A percentile compares a stretch with the other conserved stretches of the same genome.
These are phyloP conservation scores for Russula emetica DNA, from an alignment of 768 basidiomycete species.

Conservation along the genomic window DNA sequence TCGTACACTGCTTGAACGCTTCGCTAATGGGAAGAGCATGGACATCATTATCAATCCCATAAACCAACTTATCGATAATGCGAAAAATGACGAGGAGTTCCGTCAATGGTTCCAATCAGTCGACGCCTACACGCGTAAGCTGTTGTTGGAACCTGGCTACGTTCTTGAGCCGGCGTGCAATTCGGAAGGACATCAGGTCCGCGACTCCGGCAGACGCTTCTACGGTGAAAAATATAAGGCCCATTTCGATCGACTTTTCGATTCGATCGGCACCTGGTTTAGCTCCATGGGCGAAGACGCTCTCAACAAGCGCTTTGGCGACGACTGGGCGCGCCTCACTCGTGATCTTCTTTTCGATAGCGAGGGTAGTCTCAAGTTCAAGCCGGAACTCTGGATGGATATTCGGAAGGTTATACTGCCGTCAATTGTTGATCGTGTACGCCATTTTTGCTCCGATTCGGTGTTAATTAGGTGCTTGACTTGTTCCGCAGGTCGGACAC, in stretches of 20 bases:
- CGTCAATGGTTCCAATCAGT: conserved; percentile 66
- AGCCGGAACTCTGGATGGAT: conserved; percentile 85
- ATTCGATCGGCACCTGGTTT: conserved; percentile 73
- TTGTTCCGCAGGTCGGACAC: conserved; percentile 53
- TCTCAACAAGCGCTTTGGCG: conserved; percentile 72
- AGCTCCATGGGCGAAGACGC: conserved; percentile 81
- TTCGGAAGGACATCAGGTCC: conserved; percentile 56
- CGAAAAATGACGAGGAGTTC: conserved; percentile 69
- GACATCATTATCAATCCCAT: conserved; percentile 65
- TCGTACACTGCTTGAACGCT: conserved; percentile 82
- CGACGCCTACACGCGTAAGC: conserved; percentile 60
- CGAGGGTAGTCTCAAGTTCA: conserved; percentile 84
- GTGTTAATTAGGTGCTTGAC: not conserved
- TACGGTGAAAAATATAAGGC: conserved; percentile 69
- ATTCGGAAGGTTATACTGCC: conserved; percentile 81
- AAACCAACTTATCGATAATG: conserved; percentile 67
- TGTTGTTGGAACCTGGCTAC: conserved; percentile 78
- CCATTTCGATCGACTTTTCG: conserved; percentile 80
- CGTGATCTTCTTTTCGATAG: conserved; percentile 76
- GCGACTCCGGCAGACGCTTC: conserved; percentile 69
- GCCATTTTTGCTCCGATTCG: conserved; percentile 23
- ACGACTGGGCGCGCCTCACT: conserved; percentile 78
- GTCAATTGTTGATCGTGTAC: conserved; percentile 65
- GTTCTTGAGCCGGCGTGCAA: conserved; percentile 77
- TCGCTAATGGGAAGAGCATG: conserved; percentile 72